Evolutionary conservation across 768 basidiomycete species (phyloP), one percentile per base, ranked within the genome.

Genomic region (Neoboletus brunneissimus): DNA sequence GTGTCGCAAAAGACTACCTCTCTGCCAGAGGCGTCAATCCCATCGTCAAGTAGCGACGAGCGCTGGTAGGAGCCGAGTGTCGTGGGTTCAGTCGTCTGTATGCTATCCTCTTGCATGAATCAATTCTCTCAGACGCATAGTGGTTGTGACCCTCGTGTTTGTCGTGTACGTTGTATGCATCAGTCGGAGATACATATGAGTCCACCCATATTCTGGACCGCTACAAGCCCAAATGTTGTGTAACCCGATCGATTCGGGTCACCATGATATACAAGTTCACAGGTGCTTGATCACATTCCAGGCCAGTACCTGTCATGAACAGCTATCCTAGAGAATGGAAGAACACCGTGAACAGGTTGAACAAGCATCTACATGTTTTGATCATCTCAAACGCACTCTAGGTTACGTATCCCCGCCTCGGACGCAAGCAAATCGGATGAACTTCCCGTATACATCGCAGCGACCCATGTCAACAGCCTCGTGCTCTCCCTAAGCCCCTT

Each of bases 1-100:
- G 87, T 54, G 79, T 82, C 5, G 88, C 88, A 11, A 90, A 90
- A 64, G 89, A 91, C 32, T 89, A 91, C 68, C 75, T 91, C 9
- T 78, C 86, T 22, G 86, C 71, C 23, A 73, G 78, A 35, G 79
- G 79, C 7, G 80, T 81, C 37, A 80, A 75, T 55, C 78, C 79
- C 12, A 74, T 81, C 54, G 79, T 80, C 45, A 77, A 77, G 63
- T 80, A 66, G 34, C 34, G 23, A 25, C 16, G 22, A 48, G 45
- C n/a, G 2, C 43, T 1, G 2, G 15, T 12, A 5, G 7, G 10
- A 20, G 25, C 15, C 22, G 4, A 7, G 9, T 16, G 10, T 35
- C 15, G 11, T 8, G 34, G 23, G 35, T 44, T 29, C 31, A 16
- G 27, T 44, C 4, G 4, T 31, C 44, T 43, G 54, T 52, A 53